These are phyloP conservation scores for Poa pratensis DNA, from an alignment of 176 grass and related monocot genomes.

Conservation along the genomic window DNA sequence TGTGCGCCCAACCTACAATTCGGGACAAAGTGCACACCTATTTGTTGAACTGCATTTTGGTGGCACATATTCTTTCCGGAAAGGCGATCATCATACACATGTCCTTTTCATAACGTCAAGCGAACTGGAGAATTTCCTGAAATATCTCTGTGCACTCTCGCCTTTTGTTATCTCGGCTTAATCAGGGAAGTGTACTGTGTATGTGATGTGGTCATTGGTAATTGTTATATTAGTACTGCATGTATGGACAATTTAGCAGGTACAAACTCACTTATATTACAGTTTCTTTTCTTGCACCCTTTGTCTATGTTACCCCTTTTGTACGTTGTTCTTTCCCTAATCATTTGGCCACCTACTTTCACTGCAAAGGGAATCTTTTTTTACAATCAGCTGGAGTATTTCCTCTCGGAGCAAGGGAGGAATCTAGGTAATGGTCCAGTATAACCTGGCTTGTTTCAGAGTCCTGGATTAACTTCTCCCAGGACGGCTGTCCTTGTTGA, in stretches of 20 bases:
- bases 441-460: slow-evolving; percentile 36
- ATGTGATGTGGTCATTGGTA: not conserved
- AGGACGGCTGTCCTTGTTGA: slow-evolving; percentile 26
- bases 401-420: slow-evolving; percentile 39
- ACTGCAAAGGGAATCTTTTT: slow-evolving; percentile 34
- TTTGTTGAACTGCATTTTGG: slow-evolving; percentile 4
- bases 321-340: not conserved
- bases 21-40: not conserved
- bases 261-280: not conserved
- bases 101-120: not conserved
- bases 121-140: not conserved
- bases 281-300: not conserved
- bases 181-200: not conserved
- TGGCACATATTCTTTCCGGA: not conserved
- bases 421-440: slow-evolving; percentile 42
- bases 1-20: slow-evolving; percentile 2
- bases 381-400: not conserved
- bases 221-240: not conserved
- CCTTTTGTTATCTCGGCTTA: not conserved
- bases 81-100: not conserved
- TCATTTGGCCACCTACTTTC: slow-evolving; percentile 37
- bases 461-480: slow-evolving; percentile 42
- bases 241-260: not conserved
- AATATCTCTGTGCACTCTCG: not conserved
- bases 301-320: not conserved